Percentiles rank a stretch among this genome's conserved stretches.
phyloP scores from a whole-genome alignment of 768 basidiomycete genomes.

The Dictyophora rubrovolvata region DNA sequence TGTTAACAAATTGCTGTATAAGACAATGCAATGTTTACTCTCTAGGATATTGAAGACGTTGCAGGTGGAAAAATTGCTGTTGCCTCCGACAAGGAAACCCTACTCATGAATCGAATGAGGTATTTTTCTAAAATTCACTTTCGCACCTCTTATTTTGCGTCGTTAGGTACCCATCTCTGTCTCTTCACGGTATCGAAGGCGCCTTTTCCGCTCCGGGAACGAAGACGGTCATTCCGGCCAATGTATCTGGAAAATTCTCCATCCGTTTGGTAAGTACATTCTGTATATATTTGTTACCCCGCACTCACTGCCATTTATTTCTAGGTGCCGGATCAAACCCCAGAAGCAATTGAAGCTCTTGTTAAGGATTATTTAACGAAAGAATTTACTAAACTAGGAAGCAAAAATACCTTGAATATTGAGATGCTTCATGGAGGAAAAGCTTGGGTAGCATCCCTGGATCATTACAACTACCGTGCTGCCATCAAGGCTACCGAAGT shows the following conservation, averaged over 20 bases:
- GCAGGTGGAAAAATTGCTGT: slow-evolving; percentile 70
- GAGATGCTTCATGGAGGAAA: slow-evolving; percentile 74
- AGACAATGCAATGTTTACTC: slow-evolving; percentile 16
- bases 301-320: slow-evolving; percentile 29
- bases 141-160: background rate
- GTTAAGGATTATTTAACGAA: slow-evolving; percentile 59
- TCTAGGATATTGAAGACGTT: slow-evolving; percentile 62
- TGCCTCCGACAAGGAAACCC: slow-evolving; percentile 61
- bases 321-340: slow-evolving; percentile 75
- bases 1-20: background rate
- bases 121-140: background rate
- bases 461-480: slow-evolving; percentile 91
- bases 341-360: slow-evolving; percentile 59
- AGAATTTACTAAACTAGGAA: slow-evolving; percentile 78
- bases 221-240: slow-evolving; percentile 93
- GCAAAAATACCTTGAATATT: slow-evolving; percentile 70
- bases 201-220: slow-evolving; percentile 77
- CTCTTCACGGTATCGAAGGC: slow-evolving; percentile 92
- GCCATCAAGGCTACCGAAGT: slow-evolving; percentile 80
- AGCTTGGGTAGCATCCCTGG: slow-evolving; percentile 78
- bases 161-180: slow-evolving; percentile 56
- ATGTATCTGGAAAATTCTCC: slow-evolving; percentile 85
- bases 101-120: slow-evolving; percentile 93
- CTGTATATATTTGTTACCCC: background rate
- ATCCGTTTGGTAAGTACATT: slow-evolving; percentile 49